These are phyloP conservation scores for Sphagnum magellanicum DNA, from an alignment of 228 moss, liverwort and hornwort species.

Conservation along the genomic window DNA sequence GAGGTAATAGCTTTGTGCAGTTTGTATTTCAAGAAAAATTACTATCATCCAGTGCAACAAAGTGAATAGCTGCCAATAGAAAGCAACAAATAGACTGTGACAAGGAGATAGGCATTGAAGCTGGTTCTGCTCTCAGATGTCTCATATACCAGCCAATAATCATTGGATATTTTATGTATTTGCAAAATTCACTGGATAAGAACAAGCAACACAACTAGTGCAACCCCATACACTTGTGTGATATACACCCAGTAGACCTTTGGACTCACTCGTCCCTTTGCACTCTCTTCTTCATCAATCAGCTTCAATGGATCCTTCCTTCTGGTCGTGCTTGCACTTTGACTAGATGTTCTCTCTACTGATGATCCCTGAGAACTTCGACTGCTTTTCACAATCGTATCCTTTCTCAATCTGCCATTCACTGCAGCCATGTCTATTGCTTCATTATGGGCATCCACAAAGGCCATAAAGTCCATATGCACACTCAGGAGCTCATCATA, in stretches of 20 bases:
- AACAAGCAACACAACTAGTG: slow-evolving; percentile 17
- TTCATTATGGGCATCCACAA: slow-evolving; percentile 35
- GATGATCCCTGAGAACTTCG: neutral
- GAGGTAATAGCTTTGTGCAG: slow-evolving; percentile 36
- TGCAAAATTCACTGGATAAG: slow-evolving; percentile 38
- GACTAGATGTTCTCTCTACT: neutral
- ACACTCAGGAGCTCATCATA: slow-evolving; percentile 23
- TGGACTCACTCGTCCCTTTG: slow-evolving; percentile 40
- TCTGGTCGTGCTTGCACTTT: neutral
- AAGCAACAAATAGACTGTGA: slow-evolving; percentile 4
- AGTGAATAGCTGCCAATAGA: slow-evolving; percentile 27
- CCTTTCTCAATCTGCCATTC: neutral
- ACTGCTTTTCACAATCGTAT: neutral
- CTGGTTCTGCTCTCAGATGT: slow-evolving; percentile 24
- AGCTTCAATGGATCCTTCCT: too few species aligned
- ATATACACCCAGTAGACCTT: slow-evolving; percentile 28
- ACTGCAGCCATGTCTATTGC: slow-evolving; percentile 30
- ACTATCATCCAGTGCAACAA: slow-evolving; percentile 24
- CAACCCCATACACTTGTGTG: slow-evolving; percentile 36
- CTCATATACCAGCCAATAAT: slow-evolving; percentile 57
- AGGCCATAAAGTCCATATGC: slow-evolving; percentile 30
- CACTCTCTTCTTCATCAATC: neutral
- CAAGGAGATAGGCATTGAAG: slow-evolving; percentile 27
- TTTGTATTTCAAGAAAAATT: slow-evolving; percentile 32
- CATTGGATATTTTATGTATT: slow-evolving; percentile 25